Evolutionary conservation across 495 filamentous ascomycete genomes (phyloP).

Genomic region (Trichoderma gamsii): DNA sequence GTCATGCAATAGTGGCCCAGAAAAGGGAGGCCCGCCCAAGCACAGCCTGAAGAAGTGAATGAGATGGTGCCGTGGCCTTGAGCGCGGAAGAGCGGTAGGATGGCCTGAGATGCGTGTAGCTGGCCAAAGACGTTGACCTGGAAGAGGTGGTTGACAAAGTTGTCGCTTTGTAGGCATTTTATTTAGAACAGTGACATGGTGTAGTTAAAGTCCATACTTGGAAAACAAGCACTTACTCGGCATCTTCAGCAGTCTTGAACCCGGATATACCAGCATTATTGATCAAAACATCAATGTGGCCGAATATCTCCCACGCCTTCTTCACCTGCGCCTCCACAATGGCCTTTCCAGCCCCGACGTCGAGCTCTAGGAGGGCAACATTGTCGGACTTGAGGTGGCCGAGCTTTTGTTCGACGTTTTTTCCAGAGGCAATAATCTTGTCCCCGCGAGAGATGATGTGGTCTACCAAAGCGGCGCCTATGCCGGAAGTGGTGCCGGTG

Average conservation of each 20-base stretch:
- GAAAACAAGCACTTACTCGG: slow-evolving; percentile 19
- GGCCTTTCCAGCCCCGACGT: slow-evolving; percentile 30
- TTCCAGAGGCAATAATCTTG: slow-evolving; percentile 39
- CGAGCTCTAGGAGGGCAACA: slow-evolving; percentile 36
- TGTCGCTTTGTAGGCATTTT: slow-evolving; percentile 21
- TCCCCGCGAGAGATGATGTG: slow-evolving; percentile 40
- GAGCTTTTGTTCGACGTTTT: slow-evolving; percentile 29
- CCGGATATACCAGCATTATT: slow-evolving; percentile 30
- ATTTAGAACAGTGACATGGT: background rate
- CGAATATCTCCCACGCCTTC: slow-evolving; percentile 17
- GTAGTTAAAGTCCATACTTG: background rate
- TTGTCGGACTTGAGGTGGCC: slow-evolving; percentile 20
- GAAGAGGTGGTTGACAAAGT: slow-evolving; percentile 36
- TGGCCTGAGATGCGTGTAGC: slow-evolving; percentile 28
- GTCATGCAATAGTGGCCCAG: slow-evolving; percentile 36
- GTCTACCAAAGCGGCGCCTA: slow-evolving; percentile 30
- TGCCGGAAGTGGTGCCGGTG: slow-evolving; percentile 29
- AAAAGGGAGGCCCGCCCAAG: slow-evolving; percentile 35
- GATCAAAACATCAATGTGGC: slow-evolving; percentile 29
- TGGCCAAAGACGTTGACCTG: slow-evolving; percentile 35
- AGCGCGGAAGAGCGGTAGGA: slow-evolving; percentile 29
- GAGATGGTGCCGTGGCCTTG: slow-evolving; percentile 19
- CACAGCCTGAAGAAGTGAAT: slow-evolving; percentile 31
- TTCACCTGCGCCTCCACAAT: slow-evolving; percentile 19
- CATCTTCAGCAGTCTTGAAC: slow-evolving; percentile 23